Evolutionary conservation across 2,329 filamentous ascomycete genomes (phyloP), one percentile per base, ranked within the genome.

Genomic region (Colletotrichum sp.): DNA sequence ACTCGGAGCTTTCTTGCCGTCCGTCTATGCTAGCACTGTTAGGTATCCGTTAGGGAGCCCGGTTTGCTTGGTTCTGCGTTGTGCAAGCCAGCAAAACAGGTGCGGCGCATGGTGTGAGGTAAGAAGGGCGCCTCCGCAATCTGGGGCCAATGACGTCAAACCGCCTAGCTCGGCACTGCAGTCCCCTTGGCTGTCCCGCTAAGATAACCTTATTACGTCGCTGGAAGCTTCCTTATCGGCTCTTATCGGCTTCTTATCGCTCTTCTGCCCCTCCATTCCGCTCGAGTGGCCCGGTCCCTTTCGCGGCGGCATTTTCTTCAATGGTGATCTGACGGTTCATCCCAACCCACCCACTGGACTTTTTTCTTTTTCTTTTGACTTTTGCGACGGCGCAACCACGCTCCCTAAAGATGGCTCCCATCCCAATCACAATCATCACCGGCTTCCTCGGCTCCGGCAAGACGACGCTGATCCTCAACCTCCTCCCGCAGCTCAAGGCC

Each of bases 401-500:
- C 43, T 21, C 43, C n/a, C 43, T 52, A 52, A 52, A 21, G 43
- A 93, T 93, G 91, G 84, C 91, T 9, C 92, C 94, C 2, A 97
- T 96, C 79, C 96, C 96, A 6, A 94, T 98, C 83, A 98, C 96
- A 62, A 97, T 99, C 82, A 89, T 99, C 69, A 99, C 97, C 7
- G 97, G 97, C 83, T 99, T 98, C 86, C 91, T 98, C 18, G 97
- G 97, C 82, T 96, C 95, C 10, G 97, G 97, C 75, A 98, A 98
- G 87, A 99, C 97, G 3, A 98, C 97, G 3, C 90, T 99, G 74
- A 96, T 99, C 78, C 93, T 99, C 77, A 97, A 97, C 85, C 94
- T 99, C 15, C 91, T 98, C 79, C 96, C 96, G 0, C 97, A 99
- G 87, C 93, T 99, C 16, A 91, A 88, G 80, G 93, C 93, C n/a